These are phyloP conservation scores for Diaporthe sp. DNA, from an alignment of 2,329 filamentous ascomycete species.

Conservation along the genomic window DNA sequence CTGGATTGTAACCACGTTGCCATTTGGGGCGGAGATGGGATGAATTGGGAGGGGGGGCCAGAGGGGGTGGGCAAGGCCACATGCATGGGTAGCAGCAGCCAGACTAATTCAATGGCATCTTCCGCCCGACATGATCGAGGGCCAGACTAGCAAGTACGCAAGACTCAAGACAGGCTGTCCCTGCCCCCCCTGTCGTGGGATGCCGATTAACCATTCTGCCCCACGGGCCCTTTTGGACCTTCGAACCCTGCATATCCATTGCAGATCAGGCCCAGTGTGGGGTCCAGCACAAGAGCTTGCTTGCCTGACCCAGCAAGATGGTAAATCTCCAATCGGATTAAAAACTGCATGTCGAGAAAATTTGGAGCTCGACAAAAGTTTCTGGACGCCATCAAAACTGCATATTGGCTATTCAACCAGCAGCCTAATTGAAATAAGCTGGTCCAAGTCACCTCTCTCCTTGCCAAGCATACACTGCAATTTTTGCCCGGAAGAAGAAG, in stretches of 20 bases:
- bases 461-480: not conserved
- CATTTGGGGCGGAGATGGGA: conserved; percentile 19
- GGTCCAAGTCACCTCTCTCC: not conserved
- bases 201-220: conserved; percentile 6
- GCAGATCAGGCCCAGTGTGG: conserved; percentile 25
- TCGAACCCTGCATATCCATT: conserved; percentile 21
- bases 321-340: conserved; percentile 29
- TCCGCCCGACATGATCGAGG: conserved; percentile 14
- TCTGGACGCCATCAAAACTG: not conserved
- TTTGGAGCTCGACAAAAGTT: conserved; percentile 26
- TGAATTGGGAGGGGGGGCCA: not conserved
- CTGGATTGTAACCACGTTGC: conserved; percentile 22
- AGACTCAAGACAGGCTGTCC: conserved; percentile 19
- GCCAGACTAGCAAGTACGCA: conserved; percentile 13
- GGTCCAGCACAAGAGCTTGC: conserved; percentile 18
- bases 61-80: not conserved
- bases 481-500: not conserved
- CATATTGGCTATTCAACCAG: not conserved
- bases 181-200: conserved; percentile 14
- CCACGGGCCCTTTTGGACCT: conserved; percentile 14
- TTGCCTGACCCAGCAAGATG: not conserved
- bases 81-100: conserved; percentile 1
- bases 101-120: not conserved
- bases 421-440: not conserved
- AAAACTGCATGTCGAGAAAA: conserved; percentile 22